phyloP scores from a whole-genome alignment of 495 filamentous ascomycete species.

The Lasiosphaeria hispida region DNA sequence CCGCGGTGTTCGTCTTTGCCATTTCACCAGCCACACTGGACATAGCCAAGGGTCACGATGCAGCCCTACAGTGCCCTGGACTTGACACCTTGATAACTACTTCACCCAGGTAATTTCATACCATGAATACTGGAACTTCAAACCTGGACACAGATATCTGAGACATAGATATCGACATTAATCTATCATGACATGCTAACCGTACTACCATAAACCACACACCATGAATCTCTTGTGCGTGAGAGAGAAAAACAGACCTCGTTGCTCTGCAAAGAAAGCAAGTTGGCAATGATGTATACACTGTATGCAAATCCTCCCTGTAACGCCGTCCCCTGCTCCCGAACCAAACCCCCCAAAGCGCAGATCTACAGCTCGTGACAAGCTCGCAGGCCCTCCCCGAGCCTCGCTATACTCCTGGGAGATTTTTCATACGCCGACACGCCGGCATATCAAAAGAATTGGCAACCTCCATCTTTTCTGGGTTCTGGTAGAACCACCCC shows the following conservation, averaged over 20 bases:
- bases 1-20: neutral
- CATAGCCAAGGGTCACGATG: no score
- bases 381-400: no score
- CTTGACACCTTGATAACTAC: no score
- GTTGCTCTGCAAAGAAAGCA: neutral
- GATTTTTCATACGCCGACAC: slow-evolving; percentile 37
- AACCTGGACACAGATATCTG: no score
- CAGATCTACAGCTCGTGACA: neutral
- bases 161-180: no score
- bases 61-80: no score
- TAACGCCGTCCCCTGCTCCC: neutral
- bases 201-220: neutral
- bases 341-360: neutral
- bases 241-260: neutral
- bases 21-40: neutral
- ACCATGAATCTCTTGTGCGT: neutral
- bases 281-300: neutral
- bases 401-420: slow-evolving; percentile 3
- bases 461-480: slow-evolving; percentile 63
- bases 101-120: no score
- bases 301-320: neutral
- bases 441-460: slow-evolving; percentile 37
- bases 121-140: no score
- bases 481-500: slow-evolving; percentile 84
- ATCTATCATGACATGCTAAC: neutral